Conservation (phyloP, 495 filamentous ascomycete species). For the Penicillium roqueforti region DNA sequence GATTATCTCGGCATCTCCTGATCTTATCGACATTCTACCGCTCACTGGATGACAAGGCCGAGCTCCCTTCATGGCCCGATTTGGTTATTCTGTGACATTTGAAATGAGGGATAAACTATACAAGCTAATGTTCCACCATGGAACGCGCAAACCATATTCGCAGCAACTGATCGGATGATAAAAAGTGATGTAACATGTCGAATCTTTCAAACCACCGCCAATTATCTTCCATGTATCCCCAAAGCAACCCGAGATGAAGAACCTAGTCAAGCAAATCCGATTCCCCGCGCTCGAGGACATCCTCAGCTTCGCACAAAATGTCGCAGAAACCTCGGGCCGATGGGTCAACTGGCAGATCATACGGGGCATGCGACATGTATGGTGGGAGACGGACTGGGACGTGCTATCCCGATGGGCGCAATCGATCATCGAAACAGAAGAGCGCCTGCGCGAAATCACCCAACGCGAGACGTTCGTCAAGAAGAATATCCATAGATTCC, state of each 20-base stretch:
- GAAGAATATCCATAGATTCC: background rate
- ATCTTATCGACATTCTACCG: too few species aligned
- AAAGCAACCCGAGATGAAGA: conserved; percentile 1
- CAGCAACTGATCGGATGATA: background rate
- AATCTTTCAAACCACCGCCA: background rate
- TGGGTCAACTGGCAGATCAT: conserved; percentile 2
- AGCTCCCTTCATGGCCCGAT: background rate
- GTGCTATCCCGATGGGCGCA: background rate
- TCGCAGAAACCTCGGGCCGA: background rate
- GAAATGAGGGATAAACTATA: background rate
- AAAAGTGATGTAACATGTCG: conserved; percentile 9
- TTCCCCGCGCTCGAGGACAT: background rate
- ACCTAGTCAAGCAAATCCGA: background rate
- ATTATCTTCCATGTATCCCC: background rate
- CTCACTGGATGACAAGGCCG: too few species aligned
- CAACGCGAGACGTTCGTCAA: conserved; percentile 3
- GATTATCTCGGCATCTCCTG: too few species aligned
- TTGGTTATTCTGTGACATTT: background rate
- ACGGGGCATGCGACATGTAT: background rate
- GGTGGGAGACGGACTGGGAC: conserved; percentile 1
- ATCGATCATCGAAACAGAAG: conserved; percentile 4
- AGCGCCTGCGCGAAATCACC: background rate
- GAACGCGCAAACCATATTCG: background rate
- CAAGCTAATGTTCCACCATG: background rate
- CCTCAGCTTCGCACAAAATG: background rate